These are phyloP conservation scores for Talaromyces nanjingensis DNA, from an alignment of 495 filamentous ascomycete genomes.

Conservation along the genomic window DNA sequence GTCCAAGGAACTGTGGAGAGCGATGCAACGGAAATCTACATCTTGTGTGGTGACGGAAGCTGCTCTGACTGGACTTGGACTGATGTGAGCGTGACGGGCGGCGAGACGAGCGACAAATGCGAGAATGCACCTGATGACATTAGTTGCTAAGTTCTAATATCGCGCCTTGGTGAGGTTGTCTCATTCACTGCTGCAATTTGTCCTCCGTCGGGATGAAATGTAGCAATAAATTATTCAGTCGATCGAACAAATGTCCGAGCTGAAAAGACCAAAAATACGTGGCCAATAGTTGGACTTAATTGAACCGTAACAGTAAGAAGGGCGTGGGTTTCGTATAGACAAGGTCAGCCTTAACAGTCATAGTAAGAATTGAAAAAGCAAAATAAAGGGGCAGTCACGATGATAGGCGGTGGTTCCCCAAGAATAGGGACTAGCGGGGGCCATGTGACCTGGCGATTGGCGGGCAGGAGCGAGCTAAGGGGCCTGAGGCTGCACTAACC, in stretches of 20 bases:
- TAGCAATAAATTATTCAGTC: neutral
- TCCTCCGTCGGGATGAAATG: neutral
- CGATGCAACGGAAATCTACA: constrained; percentile 20
- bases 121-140: neutral
- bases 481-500: neutral
- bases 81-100: neutral
- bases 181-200: neutral
- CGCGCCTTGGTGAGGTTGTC: neutral
- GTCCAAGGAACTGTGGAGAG: constrained; percentile 44
- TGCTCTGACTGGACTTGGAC: constrained; percentile 23
- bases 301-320: neutral
- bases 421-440: neutral
- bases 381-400: neutral
- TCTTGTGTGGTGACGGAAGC: constrained; percentile 16
- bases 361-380: neutral
- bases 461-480: neutral
- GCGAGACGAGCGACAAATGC: neutral
- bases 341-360: neutral
- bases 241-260: neutral
- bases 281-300: neutral
- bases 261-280: neutral
- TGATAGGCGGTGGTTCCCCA: neutral
- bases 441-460: neutral
- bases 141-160: neutral
- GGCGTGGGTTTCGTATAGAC: neutral